A percentile compares a stretch with the other conserved stretches of the same genome.
phyloP scores from a whole-genome alignment of 2,329 filamentous ascomycete species.

The Tolypocladium guangdongense region DNA sequence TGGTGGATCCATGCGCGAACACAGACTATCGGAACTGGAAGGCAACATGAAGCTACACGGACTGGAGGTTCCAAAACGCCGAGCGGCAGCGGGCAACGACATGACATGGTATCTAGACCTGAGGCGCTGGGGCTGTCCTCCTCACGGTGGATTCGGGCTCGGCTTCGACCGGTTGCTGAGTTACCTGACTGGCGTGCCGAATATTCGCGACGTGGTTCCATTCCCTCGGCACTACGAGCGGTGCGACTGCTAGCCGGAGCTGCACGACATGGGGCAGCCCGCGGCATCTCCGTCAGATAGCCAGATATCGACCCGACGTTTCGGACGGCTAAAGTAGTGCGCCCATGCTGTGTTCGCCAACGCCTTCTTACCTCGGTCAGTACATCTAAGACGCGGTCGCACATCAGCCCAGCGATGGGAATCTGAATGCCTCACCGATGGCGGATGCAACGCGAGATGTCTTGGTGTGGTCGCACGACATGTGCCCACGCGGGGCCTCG shows the following conservation, averaged over 20 bases:
- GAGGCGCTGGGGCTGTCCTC: constrained; percentile 80
- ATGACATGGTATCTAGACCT: constrained; percentile 84
- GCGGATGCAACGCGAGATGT: neutral
- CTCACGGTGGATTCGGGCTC: constrained; percentile 82
- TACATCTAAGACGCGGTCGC: neutral
- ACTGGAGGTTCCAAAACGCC: constrained; percentile 33
- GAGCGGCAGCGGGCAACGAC: constrained; percentile 13
- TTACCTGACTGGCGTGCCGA: constrained; percentile 72
- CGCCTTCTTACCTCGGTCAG: neutral
- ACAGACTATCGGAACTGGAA: constrained; percentile 57
- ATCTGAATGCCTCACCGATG: neutral
- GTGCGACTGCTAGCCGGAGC: constrained; percentile 40
- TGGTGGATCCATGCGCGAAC: constrained; percentile 82
- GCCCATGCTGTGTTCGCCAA: constrained; percentile 3
- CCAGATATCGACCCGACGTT: neutral
- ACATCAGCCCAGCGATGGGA: neutral
- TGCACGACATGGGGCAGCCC: neutral
- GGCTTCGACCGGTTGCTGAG: constrained; percentile 81
- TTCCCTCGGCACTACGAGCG: constrained; percentile 68
- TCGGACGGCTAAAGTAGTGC: neutral
- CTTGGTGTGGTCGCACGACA: neutral
- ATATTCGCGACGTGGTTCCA: constrained; percentile 73
- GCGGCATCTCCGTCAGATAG: neutral
- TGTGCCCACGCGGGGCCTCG: neutral
- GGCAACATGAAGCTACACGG: constrained; percentile 61